Evolutionary conservation across 805 yeast species (phyloP), one percentile per base, ranked within the genome.

Genomic region (Sungouiozyma ichnusensis): DNA sequence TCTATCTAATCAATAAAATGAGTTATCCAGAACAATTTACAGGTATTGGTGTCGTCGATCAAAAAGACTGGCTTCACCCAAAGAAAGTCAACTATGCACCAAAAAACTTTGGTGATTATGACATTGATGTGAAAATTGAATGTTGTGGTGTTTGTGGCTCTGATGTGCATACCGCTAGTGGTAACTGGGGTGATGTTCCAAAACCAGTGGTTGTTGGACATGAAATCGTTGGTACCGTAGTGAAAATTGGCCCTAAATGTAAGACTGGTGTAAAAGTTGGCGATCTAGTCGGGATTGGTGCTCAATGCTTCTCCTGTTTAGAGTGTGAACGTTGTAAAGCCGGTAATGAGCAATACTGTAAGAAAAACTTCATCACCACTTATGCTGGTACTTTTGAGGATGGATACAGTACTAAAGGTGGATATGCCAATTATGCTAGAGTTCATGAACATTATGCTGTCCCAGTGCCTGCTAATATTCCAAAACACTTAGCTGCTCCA

Each of bases 281-380:
- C 42, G 80, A 85, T 49, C 69, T 85, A 49, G 92, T 82, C 20
- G 94, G 90, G 42, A 72, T 82, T 39, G 94, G 94, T 51, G 90
- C 92, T 19, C 79, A 75, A 54, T 67, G 71, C 19, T 66, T 64
- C 44, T 66, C 82, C 33, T 84, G 94, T 65, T 60, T 69, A 42
- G 64, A 72, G 14, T 85, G 94, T 64, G 54, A 67, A 38, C 68
- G 76, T 54, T 85, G 87, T 69, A 57, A 67, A 17, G 47, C 54
- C 33, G 69, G 67, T 50, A 71, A 77, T 55, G 81, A 79, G 50
- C 69, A 64, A 48, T 75, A 74, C 66, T 83, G 94, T 65, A 38
- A 58, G 11, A 55, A 67, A 13, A 24, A 24, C 29, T 38, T 49
- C 14, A 69, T 70, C 37, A 61, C 65, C 39, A 81, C 90, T 17